Evolutionary conservation across 1,284 basidiomycete genomes (phyloP), one percentile per base, ranked within the genome.

Genomic region (Ustilago nuda): DNA sequence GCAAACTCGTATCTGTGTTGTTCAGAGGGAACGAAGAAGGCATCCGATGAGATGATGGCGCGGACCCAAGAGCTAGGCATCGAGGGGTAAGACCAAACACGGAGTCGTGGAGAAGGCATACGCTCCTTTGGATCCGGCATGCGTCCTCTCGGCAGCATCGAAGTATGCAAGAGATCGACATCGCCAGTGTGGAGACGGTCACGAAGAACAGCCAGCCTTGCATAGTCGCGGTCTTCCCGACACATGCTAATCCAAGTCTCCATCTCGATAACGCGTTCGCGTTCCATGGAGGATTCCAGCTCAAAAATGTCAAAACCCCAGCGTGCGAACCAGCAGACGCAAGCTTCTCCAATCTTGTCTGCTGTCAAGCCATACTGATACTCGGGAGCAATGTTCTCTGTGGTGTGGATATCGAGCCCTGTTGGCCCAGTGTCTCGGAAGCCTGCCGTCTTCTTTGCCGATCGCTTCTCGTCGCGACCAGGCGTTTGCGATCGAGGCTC

Each of bases 281-380:
- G 67, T 46, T 82, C 75, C 84, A 70, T 82, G 39, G 87, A 86
- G 71, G 90, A 88, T 85, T 96, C 94, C 57, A 90, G 89, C 12
- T 86, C 84, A 13, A 96, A 88, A 64, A 95, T 89, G 83, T 96
- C 94, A 19, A 87, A 86, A 0, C 92, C 93, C 94, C 94, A 97
- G 41, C 93, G 89, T 0, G 91, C 89, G 12, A 96, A 88, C 94
- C 94, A 98, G 85, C 92, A 94, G 5, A 91, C 90, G 76, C 92
- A 92, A 0, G 93, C 92, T 86, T 96, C 94, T 32, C 94, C 94
- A 71, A 97, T 93, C 87, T 94, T 95, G 86, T 94, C 91, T 0
- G 92, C 93, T 5, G 93, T 89, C 27, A 90, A 88, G 27, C 94
- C 95, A 33, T 82, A 79, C 37, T 76, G 63, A 50, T 72, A 80